A percentile compares a stretch with the other conserved stretches of the same genome.
Evolutionary conservation across 768 basidiomycete species (phyloP).

Genomic region (Punctularia strigosozonata): DNA sequence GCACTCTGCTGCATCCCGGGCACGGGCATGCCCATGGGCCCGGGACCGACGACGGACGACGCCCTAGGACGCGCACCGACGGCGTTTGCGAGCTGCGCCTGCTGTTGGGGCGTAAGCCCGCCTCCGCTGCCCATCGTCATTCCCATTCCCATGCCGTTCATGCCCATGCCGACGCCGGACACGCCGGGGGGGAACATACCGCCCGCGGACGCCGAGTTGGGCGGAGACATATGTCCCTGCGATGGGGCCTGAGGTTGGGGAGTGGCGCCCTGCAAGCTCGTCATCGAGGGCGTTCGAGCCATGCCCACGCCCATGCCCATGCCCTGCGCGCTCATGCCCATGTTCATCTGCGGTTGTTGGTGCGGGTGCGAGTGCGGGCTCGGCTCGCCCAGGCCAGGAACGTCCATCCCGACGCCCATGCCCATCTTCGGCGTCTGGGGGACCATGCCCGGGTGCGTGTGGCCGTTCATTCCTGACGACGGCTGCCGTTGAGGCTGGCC

Average conservation of each 20-base stretch:
- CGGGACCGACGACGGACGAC: background rate
- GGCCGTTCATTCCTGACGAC: background rate
- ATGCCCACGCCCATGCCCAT: constrained; percentile 8
- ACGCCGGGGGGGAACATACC: constrained; percentile 8
- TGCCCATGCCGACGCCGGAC: constrained; percentile 4
- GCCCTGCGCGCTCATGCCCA: constrained; percentile 5
- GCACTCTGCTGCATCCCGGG: background rate
- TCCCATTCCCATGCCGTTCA: background rate
- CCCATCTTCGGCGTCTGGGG: constrained; percentile 9
- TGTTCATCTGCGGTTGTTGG: constrained; percentile 5
- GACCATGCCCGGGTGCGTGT: too few species aligned
- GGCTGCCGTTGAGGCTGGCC: constrained; percentile 2
- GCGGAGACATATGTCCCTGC: background rate
- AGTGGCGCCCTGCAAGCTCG: background rate
- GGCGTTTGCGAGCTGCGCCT: background rate
- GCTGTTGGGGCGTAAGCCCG: too few species aligned
- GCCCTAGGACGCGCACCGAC: background rate
- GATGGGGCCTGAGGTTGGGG: background rate
- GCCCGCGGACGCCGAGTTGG: background rate
- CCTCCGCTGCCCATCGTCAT: background rate
- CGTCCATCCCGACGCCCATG: too few species aligned
- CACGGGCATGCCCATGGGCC: background rate
- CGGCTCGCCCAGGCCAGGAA: too few species aligned
- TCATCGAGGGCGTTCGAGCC: constrained; percentile 3
- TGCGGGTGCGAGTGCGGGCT: too few species aligned